phyloP scores from a whole-genome alignment of 768 basidiomycete genomes.

The Amanita exitialis region DNA sequence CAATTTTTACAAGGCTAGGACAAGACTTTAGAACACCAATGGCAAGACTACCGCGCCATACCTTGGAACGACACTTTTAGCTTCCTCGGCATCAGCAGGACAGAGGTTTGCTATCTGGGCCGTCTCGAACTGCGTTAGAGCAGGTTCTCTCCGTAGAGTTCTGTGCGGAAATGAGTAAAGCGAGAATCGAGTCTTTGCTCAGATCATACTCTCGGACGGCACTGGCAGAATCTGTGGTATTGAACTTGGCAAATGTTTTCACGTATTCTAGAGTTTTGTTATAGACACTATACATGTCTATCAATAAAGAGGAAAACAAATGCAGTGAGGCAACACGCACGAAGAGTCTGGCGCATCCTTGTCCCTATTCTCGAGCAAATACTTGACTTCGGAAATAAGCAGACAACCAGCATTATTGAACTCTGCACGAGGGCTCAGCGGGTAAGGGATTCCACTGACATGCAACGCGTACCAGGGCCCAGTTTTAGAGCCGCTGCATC shows the following conservation, averaged over 20 bases:
- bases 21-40: not conserved
- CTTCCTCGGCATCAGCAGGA: conserved; percentile 81
- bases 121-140: conserved; percentile 82
- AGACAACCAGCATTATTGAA: conserved; percentile 90
- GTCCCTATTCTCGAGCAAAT: conserved; percentile 78
- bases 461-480: conserved; percentile 45
- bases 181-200: not conserved
- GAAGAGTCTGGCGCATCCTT: conserved; percentile 83
- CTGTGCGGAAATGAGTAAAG: conserved; percentile 24
- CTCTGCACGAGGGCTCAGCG: conserved; percentile 30
- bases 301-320: not conserved
- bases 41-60: conserved; percentile 16
- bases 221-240: conserved; percentile 72
- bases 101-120: conserved; percentile 90
- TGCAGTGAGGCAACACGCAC: conserved; percentile 30
- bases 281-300: conserved; percentile 61
- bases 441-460: not conserved
- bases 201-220: conserved; percentile 75
- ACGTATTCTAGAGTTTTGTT: conserved; percentile 92
- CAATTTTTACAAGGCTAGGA: conserved; percentile 71
- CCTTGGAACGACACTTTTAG: conserved; percentile 89
- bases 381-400: conserved; percentile 88
- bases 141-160: conserved; percentile 68
- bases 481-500: conserved; percentile 81
- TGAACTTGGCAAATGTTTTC: conserved; percentile 85